Percentiles rank a stretch among this genome's conserved stretches.
phyloP scores from a whole-genome alignment of 768 basidiomycete species.

The Atractiella rhizophila region DNA sequence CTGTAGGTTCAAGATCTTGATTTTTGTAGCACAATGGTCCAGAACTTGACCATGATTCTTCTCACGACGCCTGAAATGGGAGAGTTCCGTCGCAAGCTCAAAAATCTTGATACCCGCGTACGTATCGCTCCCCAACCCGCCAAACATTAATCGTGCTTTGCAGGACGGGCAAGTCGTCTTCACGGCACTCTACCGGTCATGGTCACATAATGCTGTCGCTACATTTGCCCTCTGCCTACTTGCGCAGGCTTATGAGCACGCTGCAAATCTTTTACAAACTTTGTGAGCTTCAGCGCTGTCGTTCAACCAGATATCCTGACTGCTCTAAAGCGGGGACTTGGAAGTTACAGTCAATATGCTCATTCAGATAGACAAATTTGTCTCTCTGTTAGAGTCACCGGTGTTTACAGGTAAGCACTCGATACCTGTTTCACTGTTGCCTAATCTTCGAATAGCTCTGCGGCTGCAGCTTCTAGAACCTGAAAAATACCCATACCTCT shows the following conservation, averaged over 20 bases:
- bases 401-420: conserved; percentile 68
- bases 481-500: conserved; percentile 80
- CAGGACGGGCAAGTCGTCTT: conserved; percentile 84
- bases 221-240: conserved; percentile 87
- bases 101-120: conserved; percentile 77
- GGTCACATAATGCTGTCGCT: conserved; percentile 95
- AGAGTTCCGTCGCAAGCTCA: conserved; percentile 75
- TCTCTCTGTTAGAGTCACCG: conserved; percentile 90
- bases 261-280: conserved; percentile 78
- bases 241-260: conserved; percentile 96
- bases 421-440: conserved; percentile 27
- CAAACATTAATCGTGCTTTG: background rate
- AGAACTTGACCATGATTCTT: conserved; percentile 85
- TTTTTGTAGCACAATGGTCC: conserved; percentile 90
- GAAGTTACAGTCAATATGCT: conserved; percentile 86
- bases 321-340: conserved; percentile 48
- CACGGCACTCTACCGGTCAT: conserved; percentile 76
- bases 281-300: conserved; percentile 38
- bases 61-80: conserved; percentile 89
- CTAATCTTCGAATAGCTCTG: conserved; percentile 17
- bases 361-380: conserved; percentile 90
- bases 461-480: conserved; percentile 89
- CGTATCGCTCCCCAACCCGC: background rate
- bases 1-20: conserved; percentile 41
- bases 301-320: background rate